Evolutionary conservation across 345 rosid genomes (phyloP).

Genomic region (Eucalyptus marginata): DNA sequence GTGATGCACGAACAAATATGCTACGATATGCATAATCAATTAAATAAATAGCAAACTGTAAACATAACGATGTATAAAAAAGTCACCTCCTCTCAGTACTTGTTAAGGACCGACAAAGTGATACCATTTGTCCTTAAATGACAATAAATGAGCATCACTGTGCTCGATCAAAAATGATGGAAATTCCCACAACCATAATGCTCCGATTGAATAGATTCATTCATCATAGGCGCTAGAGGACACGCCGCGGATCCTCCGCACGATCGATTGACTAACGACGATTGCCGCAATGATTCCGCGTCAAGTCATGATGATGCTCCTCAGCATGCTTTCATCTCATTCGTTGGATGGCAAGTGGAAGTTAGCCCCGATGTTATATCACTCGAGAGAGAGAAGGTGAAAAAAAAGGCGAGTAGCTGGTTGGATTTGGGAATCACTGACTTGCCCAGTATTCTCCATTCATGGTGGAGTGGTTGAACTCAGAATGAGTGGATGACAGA

Average conservation of each 20-base stretch:
- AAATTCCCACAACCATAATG: not conserved
- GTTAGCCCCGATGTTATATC: not conserved
- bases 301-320: not conserved
- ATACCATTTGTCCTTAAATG: not conserved
- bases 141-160: not conserved
- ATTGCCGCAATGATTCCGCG: not conserved
- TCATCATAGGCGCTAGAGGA: not conserved
- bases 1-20: not conserved
- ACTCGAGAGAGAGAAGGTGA: not conserved
- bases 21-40: not conserved
- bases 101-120: not conserved
- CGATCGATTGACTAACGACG: not conserved
- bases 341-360: not conserved
- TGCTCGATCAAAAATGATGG: not conserved
- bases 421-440: not conserved
- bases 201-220: not conserved
- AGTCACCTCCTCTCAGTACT: not conserved
- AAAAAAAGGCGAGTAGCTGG: not conserved
- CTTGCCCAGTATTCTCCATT: not conserved
- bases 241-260: not conserved
- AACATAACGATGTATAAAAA: not conserved
- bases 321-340: not conserved
- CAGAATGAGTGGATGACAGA: not conserved
- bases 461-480: not conserved
- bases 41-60: rapidly evolving